Conservation (phyloP, 2,329 filamentous ascomycete species). For the Myriosclerotinia duriaeana region DNA sequence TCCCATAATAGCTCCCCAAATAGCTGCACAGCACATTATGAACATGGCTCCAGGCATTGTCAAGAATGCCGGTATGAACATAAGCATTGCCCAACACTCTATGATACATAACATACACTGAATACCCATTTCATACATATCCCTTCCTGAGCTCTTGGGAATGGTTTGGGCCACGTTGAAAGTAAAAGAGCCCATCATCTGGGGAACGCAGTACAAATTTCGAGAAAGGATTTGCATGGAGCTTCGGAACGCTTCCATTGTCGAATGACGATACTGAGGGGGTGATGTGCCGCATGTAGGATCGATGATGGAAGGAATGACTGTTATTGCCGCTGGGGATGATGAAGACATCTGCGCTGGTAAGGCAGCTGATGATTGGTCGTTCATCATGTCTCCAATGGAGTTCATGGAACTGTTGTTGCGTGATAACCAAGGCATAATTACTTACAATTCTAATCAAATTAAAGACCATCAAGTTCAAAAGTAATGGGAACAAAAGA, state of each 20-base stretch:
- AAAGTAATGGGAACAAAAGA: constrained; percentile 1
- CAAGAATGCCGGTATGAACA: constrained; percentile 25
- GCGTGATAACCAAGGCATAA: constrained; percentile 26
- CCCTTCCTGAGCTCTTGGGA: constrained; percentile 2
- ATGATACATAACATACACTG: constrained; percentile 25
- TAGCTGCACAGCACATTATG: constrained; percentile 10
- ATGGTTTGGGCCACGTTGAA: constrained; percentile 9
- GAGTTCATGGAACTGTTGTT: constrained; percentile 6
- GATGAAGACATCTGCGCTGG: neutral
- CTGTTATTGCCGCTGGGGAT: constrained; percentile 19
- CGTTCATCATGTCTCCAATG: constrained; percentile 16
- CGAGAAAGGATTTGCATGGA: constrained; percentile 24
- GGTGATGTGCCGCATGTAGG: constrained; percentile 28
- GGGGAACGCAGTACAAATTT: constrained; percentile 24
- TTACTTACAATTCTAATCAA: constrained; percentile 2
- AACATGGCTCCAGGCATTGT: constrained; percentile 26
- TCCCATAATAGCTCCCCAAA: constrained; percentile 9
- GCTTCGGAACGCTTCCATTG: constrained; percentile 1
- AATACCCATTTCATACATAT: constrained; percentile 25
- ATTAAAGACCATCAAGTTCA: neutral
- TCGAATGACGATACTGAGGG: constrained; percentile 21
- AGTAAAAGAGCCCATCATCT: constrained; percentile 22
- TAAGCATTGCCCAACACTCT: constrained; percentile 23
- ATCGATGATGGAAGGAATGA: constrained; percentile 30
- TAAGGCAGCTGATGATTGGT: neutral